These are phyloP conservation scores for Trypanosoma lewisi DNA, from an alignment of 208 protist species.

Conservation along the genomic window DNA sequence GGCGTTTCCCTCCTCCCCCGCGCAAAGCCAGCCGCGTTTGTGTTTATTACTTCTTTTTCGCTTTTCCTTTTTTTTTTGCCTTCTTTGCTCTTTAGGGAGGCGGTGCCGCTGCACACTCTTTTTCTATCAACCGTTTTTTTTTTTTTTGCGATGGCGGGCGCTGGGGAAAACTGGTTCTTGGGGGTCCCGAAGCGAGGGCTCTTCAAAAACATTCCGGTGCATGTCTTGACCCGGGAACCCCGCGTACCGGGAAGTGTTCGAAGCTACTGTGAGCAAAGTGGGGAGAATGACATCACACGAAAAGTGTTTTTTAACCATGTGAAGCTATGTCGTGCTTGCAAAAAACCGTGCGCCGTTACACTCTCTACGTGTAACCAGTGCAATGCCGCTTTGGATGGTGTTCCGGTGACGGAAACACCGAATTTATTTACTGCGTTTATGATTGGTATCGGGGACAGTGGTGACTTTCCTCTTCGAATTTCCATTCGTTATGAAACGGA, in stretches of 20 bases:
- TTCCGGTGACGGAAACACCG: constrained; percentile 1
- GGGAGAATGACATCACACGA: background rate
- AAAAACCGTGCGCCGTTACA: constrained; percentile 14
- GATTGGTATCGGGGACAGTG: constrained; percentile 14
- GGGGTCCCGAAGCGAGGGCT: background rate
- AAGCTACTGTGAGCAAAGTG: background rate
- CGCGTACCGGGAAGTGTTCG: background rate
- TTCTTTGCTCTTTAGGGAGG: no score
- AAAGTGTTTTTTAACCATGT: constrained; percentile 9
- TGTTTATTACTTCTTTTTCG: constrained; percentile 3
- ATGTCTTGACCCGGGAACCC: background rate
- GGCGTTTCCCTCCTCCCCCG: no score
- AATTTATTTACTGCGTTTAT: constrained; percentile 19
- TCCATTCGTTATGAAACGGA: constrained; percentile 18
- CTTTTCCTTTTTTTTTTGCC: constrained; percentile 5
- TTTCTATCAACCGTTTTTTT: background rate
- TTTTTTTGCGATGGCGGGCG: constrained; percentile 7
- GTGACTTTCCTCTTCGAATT: constrained; percentile 13
- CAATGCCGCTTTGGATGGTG: background rate
- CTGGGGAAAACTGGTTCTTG: constrained; percentile 13
- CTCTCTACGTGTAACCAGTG: constrained; percentile 7
- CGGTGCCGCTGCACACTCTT: no score
- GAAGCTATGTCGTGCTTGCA: background rate
- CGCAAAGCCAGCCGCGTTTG: background rate
- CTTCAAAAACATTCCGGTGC: background rate